phyloP scores from a whole-genome alignment of 2,329 filamentous ascomycete genomes.

The Lachnellula hyalina region DNA sequence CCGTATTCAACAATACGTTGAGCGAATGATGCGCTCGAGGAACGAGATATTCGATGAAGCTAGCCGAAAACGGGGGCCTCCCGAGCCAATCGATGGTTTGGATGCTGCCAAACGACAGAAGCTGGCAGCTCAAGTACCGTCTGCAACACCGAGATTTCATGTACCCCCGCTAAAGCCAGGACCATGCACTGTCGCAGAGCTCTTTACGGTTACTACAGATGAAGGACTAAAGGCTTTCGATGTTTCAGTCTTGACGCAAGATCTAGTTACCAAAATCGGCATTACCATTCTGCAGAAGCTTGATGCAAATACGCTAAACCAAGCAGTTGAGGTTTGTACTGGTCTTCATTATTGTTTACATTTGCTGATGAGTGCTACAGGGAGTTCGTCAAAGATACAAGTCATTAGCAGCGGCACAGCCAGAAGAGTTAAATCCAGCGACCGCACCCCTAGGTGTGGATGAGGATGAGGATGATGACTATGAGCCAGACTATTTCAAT shows the following conservation, averaged over 20 bases:
- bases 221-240: constrained; percentile 73
- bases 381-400: constrained; percentile 46
- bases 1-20: constrained; percentile 82
- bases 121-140: constrained; percentile 47
- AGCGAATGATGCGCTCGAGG: constrained; percentile 73
- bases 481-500: constrained; percentile 75
- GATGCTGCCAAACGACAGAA: constrained; percentile 80
- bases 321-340: constrained; percentile 63
- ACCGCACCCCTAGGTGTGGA: constrained; percentile 60
- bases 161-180: constrained; percentile 69
- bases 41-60: constrained; percentile 75
- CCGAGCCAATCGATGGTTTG: constrained; percentile 64
- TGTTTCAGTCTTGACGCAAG: constrained; percentile 69
- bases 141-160: constrained; percentile 18
- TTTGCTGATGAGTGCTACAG: constrained; percentile 24
- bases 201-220: constrained; percentile 82
- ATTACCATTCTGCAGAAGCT: constrained; percentile 70
- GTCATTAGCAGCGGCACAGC: constrained; percentile 28
- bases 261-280: constrained; percentile 75
- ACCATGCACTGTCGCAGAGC: constrained; percentile 70
- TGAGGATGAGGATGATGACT: constrained; percentile 77
- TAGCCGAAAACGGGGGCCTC: constrained; percentile 68
- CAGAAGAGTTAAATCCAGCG: constrained; percentile 45
- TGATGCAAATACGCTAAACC: constrained; percentile 61
- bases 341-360: constrained; percentile 4